Conservation (phyloP, 805 yeast genomes). For the Priceomyces carsonii region DNA sequence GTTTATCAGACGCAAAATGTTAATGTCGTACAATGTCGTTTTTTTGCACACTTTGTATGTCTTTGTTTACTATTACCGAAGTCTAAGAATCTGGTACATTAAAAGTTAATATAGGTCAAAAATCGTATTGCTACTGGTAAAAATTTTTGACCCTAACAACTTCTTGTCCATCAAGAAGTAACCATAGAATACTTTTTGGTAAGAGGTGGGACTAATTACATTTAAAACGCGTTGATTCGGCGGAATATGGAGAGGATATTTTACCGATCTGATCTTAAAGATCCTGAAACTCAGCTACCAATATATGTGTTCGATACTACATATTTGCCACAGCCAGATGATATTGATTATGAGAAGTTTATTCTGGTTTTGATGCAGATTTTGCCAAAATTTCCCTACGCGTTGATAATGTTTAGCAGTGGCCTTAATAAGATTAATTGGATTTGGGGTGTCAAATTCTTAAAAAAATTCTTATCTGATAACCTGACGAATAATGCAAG, state of each 20-base stretch:
- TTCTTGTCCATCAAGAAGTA: too few species aligned
- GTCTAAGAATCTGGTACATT: too few species aligned
- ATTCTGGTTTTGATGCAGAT: slow-evolving; percentile 55
- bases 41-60: too few species aligned
- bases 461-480: slow-evolving; percentile 55
- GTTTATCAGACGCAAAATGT: too few species aligned
- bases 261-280: slow-evolving; percentile 59
- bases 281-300: slow-evolving; percentile 69
- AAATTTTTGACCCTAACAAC: too few species aligned
- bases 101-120: too few species aligned
- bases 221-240: too few species aligned
- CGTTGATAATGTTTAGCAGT: slow-evolving; percentile 75
- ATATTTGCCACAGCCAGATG: slow-evolving; percentile 64
- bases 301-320: slow-evolving; percentile 83
- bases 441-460: slow-evolving; percentile 65
- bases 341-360: slow-evolving; percentile 46
- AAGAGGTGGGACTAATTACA: too few species aligned
- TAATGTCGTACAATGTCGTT: too few species aligned
- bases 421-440: slow-evolving; percentile 70
- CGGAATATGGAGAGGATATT: slow-evolving; percentile 48
- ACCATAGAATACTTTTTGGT: too few species aligned
- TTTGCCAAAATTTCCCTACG: slow-evolving; percentile 65
- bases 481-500: slow-evolving; percentile 44
- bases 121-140: too few species aligned
- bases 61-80: too few species aligned